phyloP scores from a whole-genome alignment of 768 basidiomycete species.

The Tricholomella constricta region DNA sequence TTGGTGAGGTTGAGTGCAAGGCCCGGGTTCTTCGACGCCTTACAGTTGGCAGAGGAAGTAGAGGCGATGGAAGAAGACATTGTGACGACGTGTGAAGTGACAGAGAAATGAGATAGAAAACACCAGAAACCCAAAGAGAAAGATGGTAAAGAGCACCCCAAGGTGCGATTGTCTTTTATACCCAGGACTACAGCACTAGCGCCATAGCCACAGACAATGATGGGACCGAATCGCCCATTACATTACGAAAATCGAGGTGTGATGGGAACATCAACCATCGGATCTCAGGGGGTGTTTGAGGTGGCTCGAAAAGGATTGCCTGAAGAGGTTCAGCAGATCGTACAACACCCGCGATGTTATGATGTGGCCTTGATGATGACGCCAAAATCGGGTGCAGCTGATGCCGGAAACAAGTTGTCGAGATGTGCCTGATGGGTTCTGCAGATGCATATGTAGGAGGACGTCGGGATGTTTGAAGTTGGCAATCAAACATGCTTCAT shows the following conservation, averaged over 20 bases:
- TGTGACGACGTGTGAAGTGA: background rate
- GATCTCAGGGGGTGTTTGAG: conserved; percentile 15
- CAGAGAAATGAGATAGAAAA: conserved; percentile 1
- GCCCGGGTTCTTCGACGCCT: conserved; percentile 19
- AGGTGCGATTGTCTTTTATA: conserved; percentile 10
- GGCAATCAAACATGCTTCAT: conserved; percentile 9
- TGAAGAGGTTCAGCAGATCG: background rate
- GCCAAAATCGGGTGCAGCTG: background rate
- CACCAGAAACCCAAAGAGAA: background rate
- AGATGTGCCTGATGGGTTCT: background rate
- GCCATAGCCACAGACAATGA: conserved; percentile 7
- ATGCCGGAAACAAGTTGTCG: conserved; percentile 3
- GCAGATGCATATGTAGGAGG: background rate
- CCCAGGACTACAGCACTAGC: background rate
- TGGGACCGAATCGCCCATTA: background rate
- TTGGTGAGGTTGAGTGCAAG: conserved; percentile 15
- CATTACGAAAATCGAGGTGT: conserved; percentile 2
- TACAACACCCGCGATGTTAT: background rate
- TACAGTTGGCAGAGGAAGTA: conserved; percentile 11
- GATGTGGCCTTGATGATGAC: background rate
- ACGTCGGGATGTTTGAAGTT: background rate
- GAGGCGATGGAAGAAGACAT: conserved; percentile 19
- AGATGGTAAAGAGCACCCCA: background rate
- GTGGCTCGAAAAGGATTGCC: conserved; percentile 1
- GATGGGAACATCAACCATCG: conserved; percentile 17